Percentiles rank a stretch among this genome's conserved stretches.
Conservation (phyloP, 352 stramenopile species). For the Thraustotheca clavata region DNA sequence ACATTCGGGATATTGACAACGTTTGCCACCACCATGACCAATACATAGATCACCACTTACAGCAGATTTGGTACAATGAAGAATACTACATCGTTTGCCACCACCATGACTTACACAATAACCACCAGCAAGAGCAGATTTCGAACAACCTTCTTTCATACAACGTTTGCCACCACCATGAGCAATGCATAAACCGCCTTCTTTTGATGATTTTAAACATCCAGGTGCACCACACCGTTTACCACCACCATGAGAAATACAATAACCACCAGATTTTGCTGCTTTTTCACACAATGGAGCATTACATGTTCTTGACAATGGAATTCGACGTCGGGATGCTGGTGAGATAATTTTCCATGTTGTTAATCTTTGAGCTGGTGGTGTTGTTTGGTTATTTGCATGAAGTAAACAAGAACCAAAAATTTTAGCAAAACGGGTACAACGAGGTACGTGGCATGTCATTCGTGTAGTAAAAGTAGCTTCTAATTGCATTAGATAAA, state of each 20-base stretch:
- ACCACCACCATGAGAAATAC: slow-evolving; percentile 22
- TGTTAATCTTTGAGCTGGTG: not conserved
- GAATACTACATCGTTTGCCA: slow-evolving; percentile 57
- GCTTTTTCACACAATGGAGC: not conserved
- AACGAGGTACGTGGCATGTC: not conserved
- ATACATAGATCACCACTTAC: slow-evolving; percentile 72
- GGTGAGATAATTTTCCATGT: no score
- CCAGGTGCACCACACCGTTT: slow-evolving; percentile 18
- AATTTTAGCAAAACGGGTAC: slow-evolving; percentile 11
- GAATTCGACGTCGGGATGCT: not conserved
- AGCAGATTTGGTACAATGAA: slow-evolving; percentile 64
- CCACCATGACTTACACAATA: slow-evolving; percentile 76
- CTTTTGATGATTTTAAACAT: slow-evolving; percentile 20
- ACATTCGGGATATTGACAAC: slow-evolving; percentile 21
- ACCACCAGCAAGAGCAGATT: slow-evolving; percentile 37
- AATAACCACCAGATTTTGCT: slow-evolving; percentile 20
- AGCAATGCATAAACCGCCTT: slow-evolving; percentile 22
- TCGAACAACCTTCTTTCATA: slow-evolving; percentile 3
- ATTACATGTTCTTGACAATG: not conserved
- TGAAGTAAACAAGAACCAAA: slow-evolving; percentile 4
- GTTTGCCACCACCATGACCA: slow-evolving; percentile 35
- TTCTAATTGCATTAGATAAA: no score
- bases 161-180: slow-evolving; percentile 24
- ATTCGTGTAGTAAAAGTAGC: no score
- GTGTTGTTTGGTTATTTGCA: not conserved